These are phyloP conservation scores for Phytopythium montanum DNA, from an alignment of 352 stramenopile genomes.

Conservation along the genomic window DNA sequence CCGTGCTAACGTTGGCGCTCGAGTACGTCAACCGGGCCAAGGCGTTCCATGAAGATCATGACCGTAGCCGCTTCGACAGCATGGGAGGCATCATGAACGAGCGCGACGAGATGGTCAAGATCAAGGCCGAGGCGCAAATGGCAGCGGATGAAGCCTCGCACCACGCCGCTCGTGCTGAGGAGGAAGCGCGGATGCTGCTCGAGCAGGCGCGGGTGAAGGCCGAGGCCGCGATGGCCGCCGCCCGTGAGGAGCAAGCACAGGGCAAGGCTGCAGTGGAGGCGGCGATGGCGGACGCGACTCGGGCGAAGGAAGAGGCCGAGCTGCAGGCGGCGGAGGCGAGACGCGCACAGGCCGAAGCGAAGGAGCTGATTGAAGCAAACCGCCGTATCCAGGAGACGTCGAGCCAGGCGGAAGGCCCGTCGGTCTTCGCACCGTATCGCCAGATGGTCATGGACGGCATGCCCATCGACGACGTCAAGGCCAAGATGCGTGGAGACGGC, in stretches of 20 bases:
- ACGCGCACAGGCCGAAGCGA: slow-evolving; percentile 71
- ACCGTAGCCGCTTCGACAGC: slow-evolving; percentile 56
- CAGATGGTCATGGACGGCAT: slow-evolving; percentile 71
- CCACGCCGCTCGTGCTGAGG: slow-evolving; percentile 60
- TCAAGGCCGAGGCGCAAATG: slow-evolving; percentile 78
- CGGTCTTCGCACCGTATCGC: slow-evolving; percentile 60
- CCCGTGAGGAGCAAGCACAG: slow-evolving; percentile 73
- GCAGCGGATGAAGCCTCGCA: slow-evolving; percentile 76
- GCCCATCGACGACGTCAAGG: slow-evolving; percentile 62
- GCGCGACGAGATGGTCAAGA: slow-evolving; percentile 80
- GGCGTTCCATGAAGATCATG: slow-evolving; percentile 69
- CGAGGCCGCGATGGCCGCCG: slow-evolving; percentile 78
- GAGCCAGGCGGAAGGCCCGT: slow-evolving; percentile 32
- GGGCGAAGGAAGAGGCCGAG: slow-evolving; percentile 77
- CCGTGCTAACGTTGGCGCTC: slow-evolving; percentile 68
- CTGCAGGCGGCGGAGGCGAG: slow-evolving; percentile 72
- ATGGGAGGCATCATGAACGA: slow-evolving; percentile 68
- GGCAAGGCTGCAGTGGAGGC: slow-evolving; percentile 81
- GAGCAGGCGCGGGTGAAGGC: slow-evolving; percentile 79
- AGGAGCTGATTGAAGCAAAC: slow-evolving; percentile 84
- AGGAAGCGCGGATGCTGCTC: slow-evolving; percentile 70
- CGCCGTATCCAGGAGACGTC: slow-evolving; percentile 71
- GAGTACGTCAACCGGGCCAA: slow-evolving; percentile 87
- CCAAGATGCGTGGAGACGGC: slow-evolving; percentile 74
- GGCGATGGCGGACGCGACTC: slow-evolving; percentile 76